Conservation (phyloP, 257 asterid genomes). For the Oldenlandia corymbosa region DNA sequence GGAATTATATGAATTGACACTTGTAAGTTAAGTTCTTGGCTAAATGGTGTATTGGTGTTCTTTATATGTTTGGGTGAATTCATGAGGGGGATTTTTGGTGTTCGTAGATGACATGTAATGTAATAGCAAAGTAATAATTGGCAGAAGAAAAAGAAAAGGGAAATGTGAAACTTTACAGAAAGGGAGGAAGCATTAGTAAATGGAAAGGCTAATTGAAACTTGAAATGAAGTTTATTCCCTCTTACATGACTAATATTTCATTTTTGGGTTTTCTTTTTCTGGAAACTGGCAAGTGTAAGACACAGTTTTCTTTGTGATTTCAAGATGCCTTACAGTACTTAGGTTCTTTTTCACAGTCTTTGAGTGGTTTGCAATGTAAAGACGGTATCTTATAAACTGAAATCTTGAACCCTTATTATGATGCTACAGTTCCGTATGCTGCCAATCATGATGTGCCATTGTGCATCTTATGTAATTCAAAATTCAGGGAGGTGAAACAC, state of each 20-base stretch:
- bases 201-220: not conserved
- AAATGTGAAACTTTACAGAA: no score
- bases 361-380: not conserved
- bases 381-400: no score
- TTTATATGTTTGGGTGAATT: no score
- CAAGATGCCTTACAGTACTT: not conserved
- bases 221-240: not conserved
- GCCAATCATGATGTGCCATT: not conserved
- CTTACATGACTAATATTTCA: not conserved
- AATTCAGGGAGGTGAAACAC: no score
- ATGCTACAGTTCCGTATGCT: no score
- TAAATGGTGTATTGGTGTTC: not conserved
- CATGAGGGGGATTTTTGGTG: no score
- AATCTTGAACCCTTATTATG: no score
- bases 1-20: not conserved
- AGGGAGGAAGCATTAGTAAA: not conserved
- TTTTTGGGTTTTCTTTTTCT: not conserved
- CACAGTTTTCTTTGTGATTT: not conserved
- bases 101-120: no score
- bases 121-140: no score
- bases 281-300: not conserved
- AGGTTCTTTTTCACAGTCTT: not conserved
- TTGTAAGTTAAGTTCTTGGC: slow-evolving; percentile 4
- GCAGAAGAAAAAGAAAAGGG: no score
- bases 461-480: not conserved